These are phyloP conservation scores for Senna siamea DNA, from an alignment of 306 rosid species.

Conservation along the genomic window DNA sequence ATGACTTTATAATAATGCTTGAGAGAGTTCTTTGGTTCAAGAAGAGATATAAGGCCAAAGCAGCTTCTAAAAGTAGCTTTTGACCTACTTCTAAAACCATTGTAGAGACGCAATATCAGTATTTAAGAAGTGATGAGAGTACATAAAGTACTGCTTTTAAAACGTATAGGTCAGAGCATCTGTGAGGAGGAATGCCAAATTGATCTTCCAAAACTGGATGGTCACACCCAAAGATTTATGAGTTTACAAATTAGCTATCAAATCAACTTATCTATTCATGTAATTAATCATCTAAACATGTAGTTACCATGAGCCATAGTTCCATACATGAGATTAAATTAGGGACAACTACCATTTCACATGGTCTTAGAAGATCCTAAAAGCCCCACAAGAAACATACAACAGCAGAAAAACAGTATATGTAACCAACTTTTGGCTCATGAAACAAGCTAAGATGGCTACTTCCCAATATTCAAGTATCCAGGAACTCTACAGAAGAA, in stretches of 20 bases:
- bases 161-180: neutral
- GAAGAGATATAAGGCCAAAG: slow-evolving; percentile 16
- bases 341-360: slow-evolving; percentile 4
- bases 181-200: neutral
- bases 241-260: slow-evolving; percentile 8
- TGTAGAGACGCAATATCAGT: neutral
- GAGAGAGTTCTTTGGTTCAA: slow-evolving; percentile 2
- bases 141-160: neutral
- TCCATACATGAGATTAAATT: slow-evolving; percentile 10
- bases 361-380: slow-evolving; percentile 10
- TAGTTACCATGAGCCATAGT: slow-evolving; percentile 4
- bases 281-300: neutral
- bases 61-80: neutral
- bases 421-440: neutral
- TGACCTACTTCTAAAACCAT: slow-evolving; percentile 12
- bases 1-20: neutral
- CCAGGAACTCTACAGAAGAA: neutral
- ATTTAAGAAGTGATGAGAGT: neutral
- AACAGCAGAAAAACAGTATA: slow-evolving; percentile 6
- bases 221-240: neutral
- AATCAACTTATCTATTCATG: neutral
- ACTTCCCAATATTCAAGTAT: slow-evolving; percentile 4
- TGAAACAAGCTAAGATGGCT: slow-evolving; percentile 14
- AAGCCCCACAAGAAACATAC: slow-evolving; percentile 19
- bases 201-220: slow-evolving; percentile 8